Evolutionary conservation across 495 filamentous ascomycete species (phyloP), one percentile per base, ranked within the genome.

Genomic region (Aspergillus mulundensis): DNA sequence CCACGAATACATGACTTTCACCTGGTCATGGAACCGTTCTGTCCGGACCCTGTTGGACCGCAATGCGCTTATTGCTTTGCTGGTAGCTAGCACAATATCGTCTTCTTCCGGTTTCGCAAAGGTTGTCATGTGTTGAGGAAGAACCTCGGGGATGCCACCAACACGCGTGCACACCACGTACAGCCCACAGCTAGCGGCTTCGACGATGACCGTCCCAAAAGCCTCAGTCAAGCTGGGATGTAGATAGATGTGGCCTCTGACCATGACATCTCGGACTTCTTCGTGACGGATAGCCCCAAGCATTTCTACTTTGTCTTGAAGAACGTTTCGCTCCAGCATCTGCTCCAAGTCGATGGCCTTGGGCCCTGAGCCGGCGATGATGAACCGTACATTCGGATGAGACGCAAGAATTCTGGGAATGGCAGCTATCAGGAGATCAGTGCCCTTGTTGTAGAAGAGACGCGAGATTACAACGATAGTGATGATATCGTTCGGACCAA

Each of bases 371-470:
- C 94, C 94, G 28, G 89, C 94, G 62, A 98, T 96, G 66, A 98
- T 91, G 70, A 98, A 98, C 44, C 91, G 91, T 2, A 95, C 93
- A 67, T 97, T 90, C 0, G 90, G 89, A 66, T 98, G 89, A 20
- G 83, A 81, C 23, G 89, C 84, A 20, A 96, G 81, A 30, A 98
- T 96, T 48, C 91, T 88, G 2, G 94, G 94, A 40, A 98, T 94
- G 7, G 91, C 88, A 20, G 94, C 93, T 25, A 96, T 95, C 0
- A 98, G 80, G 0, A 98, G 83, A 70, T 97, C 95, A 6, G 91
- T 97, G 43, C 94, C 94, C 68, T 98, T 98, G 73, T 98, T 98
- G 75, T 97, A 97, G 70, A 97, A 98, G 12, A 98, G 87, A 19
- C 94, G 90, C 5, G 92, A 97, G 28, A 98, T 92, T 5, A 97